Percentiles rank a stretch among this genome's conserved stretches.
These are phyloP conservation scores for Triticum aestivum DNA, from an alignment of 176 grass and related monocot genomes.

Conservation along the genomic window DNA sequence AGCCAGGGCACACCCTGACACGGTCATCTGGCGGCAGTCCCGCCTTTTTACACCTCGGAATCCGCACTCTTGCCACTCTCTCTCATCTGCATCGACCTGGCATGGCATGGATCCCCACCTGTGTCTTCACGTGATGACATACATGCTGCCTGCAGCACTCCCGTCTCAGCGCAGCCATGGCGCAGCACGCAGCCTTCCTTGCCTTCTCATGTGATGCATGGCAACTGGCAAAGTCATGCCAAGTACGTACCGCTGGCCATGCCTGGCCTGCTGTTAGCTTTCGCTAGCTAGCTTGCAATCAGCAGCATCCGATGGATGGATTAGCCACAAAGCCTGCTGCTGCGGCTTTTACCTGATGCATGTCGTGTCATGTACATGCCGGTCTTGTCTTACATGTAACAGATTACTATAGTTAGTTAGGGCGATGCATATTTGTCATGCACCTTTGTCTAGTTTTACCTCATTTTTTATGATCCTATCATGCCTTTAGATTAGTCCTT, in stretches of 20 bases:
- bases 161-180: constrained; percentile 5
- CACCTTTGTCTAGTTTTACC: not conserved
- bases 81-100: constrained; percentile 19
- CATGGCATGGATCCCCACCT: constrained; percentile 26
- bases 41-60: constrained; percentile 57
- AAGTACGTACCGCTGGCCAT: not conserved
- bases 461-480: not conserved
- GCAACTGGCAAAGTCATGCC: constrained; percentile 14
- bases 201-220: constrained; percentile 43
- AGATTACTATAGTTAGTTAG: too few species aligned
- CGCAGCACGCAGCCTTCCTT: not conserved
- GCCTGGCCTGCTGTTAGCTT: not conserved
- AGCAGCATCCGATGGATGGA: not conserved
- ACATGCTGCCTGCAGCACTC: not conserved
- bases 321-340: constrained; percentile 13
- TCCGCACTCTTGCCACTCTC: constrained; percentile 33
- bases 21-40: constrained; percentile 40
- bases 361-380: not conserved
- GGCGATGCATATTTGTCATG: not conserved
- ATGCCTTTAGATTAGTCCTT: not conserved
- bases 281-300: not conserved
- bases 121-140: constrained; percentile 83
- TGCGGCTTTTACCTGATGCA: not conserved
- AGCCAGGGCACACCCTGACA: constrained; percentile 28
- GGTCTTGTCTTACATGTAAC: not conserved